Conservation (phyloP, 2,329 filamentous ascomycete genomes). For the Beauveria sp. region DNA sequence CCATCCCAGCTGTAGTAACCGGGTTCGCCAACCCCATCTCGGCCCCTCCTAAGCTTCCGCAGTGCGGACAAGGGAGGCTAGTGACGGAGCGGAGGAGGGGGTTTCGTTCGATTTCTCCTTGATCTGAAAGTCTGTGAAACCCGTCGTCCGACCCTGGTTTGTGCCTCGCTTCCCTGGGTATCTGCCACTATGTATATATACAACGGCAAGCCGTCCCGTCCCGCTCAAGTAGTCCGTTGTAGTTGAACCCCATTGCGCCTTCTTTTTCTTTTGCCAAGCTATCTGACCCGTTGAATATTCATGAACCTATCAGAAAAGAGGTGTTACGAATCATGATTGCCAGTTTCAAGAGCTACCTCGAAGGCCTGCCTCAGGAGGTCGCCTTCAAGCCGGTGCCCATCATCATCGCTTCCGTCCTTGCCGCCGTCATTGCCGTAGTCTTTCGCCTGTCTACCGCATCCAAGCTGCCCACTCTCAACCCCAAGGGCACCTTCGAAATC, state of each 20-base stretch:
- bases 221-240: not conserved
- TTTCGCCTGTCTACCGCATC: not conserved
- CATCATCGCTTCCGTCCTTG: conserved; percentile 9
- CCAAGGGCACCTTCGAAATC: conserved; percentile 8
- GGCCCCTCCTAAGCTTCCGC: not conserved
- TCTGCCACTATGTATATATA: not conserved
- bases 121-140: not conserved
- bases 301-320: not conserved
- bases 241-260: not conserved
- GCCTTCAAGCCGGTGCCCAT: conserved; percentile 2
- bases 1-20: not conserved
- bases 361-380: conserved; percentile 6
- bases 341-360: not conserved
- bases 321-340: not conserved
- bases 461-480: conserved; percentile 8
- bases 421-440: conserved; percentile 1
- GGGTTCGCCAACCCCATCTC: not conserved
- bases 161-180: not conserved
- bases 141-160: not conserved
- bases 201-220: not conserved
- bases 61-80: not conserved
- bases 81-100: not conserved
- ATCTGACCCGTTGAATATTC: not conserved
- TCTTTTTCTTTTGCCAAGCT: not conserved
- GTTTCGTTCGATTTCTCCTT: not conserved